phyloP scores from a whole-genome alignment of 805 yeast species.

The Sungouiella blattae region DNA sequence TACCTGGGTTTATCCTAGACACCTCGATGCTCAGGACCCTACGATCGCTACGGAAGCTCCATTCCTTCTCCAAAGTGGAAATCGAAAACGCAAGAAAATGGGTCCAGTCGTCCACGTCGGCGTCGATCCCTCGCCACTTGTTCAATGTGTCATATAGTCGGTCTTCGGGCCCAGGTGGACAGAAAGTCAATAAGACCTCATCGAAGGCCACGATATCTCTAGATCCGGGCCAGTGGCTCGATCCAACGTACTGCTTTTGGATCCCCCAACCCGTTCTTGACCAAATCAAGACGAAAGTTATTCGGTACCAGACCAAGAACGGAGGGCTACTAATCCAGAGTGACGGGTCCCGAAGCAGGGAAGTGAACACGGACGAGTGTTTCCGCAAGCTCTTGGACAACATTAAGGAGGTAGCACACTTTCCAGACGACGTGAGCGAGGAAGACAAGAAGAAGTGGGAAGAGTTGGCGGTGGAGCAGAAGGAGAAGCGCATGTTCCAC shows the following conservation, averaged over 20 bases:
- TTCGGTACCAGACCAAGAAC: constrained; percentile 52
- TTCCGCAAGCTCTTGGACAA: constrained; percentile 54
- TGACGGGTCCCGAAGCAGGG: constrained; percentile 57
- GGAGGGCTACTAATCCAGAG: constrained; percentile 60
- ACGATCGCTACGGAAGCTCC: no score
- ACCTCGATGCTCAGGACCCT: no score
- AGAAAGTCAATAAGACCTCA: constrained; percentile 72
- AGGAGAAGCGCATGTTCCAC: constrained; percentile 29
- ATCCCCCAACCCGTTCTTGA: constrained; percentile 50
- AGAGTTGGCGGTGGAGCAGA: constrained; percentile 25
- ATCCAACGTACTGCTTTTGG: constrained; percentile 46
- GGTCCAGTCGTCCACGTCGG: constrained; percentile 30
- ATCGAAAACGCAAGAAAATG: constrained; percentile 37
- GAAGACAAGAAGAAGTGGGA: constrained; percentile 53
- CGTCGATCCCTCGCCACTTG: constrained; percentile 40
- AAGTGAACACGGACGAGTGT: constrained; percentile 55
- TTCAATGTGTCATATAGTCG: constrained; percentile 50
- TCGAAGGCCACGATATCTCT: constrained; percentile 64
- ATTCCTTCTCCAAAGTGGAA: constrained; percentile 2
- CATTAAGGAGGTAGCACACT: constrained; percentile 43
- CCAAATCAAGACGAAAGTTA: constrained; percentile 37
- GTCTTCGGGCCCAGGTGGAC: constrained; percentile 87
- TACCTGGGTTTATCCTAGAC: no score
- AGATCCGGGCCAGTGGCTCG: constrained; percentile 40
- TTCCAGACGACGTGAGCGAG: constrained; percentile 46